Evolutionary conservation across 768 basidiomycete species (phyloP).

Genomic region (Aureoboletus auriporus): DNA sequence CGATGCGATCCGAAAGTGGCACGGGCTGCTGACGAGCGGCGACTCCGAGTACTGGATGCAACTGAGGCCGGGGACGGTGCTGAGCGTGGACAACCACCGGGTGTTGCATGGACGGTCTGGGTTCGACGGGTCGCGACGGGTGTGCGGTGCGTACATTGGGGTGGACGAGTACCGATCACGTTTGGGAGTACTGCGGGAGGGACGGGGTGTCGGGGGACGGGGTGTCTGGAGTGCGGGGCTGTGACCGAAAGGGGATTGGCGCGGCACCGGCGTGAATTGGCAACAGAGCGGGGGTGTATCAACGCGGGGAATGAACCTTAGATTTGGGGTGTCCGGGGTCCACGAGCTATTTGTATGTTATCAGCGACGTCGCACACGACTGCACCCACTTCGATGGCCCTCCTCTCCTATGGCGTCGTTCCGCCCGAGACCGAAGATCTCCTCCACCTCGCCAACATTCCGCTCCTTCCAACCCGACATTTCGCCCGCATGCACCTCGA

Average conservation of each 20-base stretch:
- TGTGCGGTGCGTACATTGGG: constrained; percentile 96
- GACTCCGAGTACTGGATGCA: constrained; percentile 94
- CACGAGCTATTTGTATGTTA: constrained; percentile 22
- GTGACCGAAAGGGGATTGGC: constrained; percentile 27
- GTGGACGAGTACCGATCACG: constrained; percentile 87
- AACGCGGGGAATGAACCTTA: constrained; percentile 19
- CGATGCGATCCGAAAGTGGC: constrained; percentile 75
- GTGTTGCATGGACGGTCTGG: constrained; percentile 93
- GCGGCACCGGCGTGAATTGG: constrained; percentile 25
- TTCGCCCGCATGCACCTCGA: constrained; percentile 61
- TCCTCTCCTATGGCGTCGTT: constrained; percentile 18
- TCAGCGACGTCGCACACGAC: constrained; percentile 4
- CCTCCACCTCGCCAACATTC: constrained; percentile 10
- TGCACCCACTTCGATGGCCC: constrained; percentile 12
- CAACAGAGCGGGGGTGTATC: constrained; percentile 16
- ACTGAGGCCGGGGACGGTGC: constrained; percentile 79
- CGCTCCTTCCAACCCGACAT: constrained; percentile 37
- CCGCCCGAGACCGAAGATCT: constrained; percentile 11
- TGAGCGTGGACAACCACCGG: constrained; percentile 93
- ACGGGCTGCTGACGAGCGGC: constrained; percentile 64
- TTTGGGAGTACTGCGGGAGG: constrained; percentile 62
- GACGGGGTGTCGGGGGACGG: constrained; percentile 39
- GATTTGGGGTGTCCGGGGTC: constrained; percentile 20
- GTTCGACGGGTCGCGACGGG: constrained; percentile 81
- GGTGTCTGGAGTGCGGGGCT: constrained; percentile 58